Conservation (phyloP, 1,284 basidiomycete species). For the Pseudozyma hubeiensis region DNA sequence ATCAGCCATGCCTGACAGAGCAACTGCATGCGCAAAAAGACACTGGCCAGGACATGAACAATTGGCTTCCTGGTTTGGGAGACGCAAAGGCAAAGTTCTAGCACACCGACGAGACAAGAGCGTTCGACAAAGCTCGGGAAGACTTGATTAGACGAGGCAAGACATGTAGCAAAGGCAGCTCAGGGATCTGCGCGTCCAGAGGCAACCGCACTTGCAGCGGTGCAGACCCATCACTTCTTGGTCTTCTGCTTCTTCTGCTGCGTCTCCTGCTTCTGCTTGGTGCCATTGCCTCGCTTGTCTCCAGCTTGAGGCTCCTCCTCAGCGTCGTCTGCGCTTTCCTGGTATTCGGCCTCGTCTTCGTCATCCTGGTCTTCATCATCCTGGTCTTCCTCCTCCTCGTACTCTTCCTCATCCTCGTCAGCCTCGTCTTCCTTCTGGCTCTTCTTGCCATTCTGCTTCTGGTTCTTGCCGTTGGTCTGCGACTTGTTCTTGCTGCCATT, state of each 20-base stretch:
- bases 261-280: conserved; percentile 29
- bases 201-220: not conserved
- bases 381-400: conserved; percentile 16
- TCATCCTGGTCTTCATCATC: conserved; percentile 11
- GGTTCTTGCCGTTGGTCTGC: conserved; percentile 9
- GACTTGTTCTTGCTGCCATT: conserved; percentile 18
- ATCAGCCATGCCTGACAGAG: too few relatives aligned
- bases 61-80: too few relatives aligned
- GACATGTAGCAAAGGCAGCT: not conserved
- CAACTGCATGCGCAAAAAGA: too few relatives aligned
- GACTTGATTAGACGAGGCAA: conserved; percentile 4
- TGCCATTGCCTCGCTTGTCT: conserved; percentile 32
- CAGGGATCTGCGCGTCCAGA: not conserved
- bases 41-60: too few relatives aligned
- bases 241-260: conserved; percentile 50
- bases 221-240: conserved; percentile 10
- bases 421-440: conserved; percentile 14
- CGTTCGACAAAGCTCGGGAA: too few relatives aligned
- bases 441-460: conserved; percentile 13
- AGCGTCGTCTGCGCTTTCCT: conserved; percentile 5
- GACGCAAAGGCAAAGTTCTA: too few relatives aligned
- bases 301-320: conserved; percentile 26
- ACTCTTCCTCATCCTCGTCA: conserved; percentile 15
- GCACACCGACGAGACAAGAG: too few relatives aligned
- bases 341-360: conserved; percentile 11